Percentiles rank a stretch among this genome's conserved stretches.
Conservation (phyloP, 108 stramenopile genomes). For the Mediolabrus comicus region DNA sequence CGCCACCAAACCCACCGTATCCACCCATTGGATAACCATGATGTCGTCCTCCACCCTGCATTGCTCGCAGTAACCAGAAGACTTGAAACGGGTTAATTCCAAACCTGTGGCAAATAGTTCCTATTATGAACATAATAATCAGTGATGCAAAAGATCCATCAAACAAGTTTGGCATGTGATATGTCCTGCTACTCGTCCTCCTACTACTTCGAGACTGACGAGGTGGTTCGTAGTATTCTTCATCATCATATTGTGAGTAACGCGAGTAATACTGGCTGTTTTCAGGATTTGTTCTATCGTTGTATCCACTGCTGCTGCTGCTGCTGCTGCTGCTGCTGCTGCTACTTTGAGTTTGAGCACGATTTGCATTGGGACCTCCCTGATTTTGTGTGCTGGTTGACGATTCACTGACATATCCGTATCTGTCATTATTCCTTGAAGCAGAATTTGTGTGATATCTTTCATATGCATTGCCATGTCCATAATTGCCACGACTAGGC, state of each 20-base stretch:
- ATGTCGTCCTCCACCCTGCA: slow-evolving; percentile 39
- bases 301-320: slow-evolving; percentile 34
- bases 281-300: slow-evolving; percentile 36
- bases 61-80: slow-evolving; percentile 56
- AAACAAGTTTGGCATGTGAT: slow-evolving; percentile 50
- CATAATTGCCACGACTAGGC: slow-evolving; percentile 59
- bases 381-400: background rate
- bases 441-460: slow-evolving; percentile 37
- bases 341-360: background rate
- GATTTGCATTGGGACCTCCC: background rate
- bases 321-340: no score
- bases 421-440: background rate
- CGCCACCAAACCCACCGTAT: slow-evolving; percentile 40
- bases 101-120: slow-evolving; percentile 53
- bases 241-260: slow-evolving; percentile 19
- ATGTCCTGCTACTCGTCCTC: slow-evolving; percentile 1
- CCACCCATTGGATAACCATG: slow-evolving; percentile 21
- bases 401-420: background rate
- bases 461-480: slow-evolving; percentile 58
- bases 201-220: slow-evolving; percentile 5
- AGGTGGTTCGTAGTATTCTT: slow-evolving; percentile 25
- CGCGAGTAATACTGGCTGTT: slow-evolving; percentile 36
- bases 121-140: slow-evolving; percentile 41
- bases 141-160: slow-evolving; percentile 55
- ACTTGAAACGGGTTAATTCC: slow-evolving; percentile 73